Evolutionary conservation across 805 yeast genomes (phyloP), one percentile per base, ranked within the genome.

Genomic region (Ogataea angusta): DNA sequence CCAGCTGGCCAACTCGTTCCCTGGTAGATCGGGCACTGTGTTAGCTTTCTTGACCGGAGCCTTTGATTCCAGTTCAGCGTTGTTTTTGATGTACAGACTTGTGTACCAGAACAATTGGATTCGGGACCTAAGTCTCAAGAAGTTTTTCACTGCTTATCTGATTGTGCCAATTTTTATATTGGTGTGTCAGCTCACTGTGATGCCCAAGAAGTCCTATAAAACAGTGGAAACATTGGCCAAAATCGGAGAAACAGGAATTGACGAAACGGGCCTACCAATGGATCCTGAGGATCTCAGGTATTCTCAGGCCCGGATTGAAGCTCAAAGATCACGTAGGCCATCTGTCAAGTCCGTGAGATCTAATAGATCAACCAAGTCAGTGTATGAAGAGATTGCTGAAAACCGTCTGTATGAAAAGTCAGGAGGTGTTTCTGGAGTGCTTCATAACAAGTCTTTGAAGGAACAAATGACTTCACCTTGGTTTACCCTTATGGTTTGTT

Each of bases 31-130:
- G 4, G 96, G 96, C 0, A 72, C 85, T 33, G 71, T 89, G 15
- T 65, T 89, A 49, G 95, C 96, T 0, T 63, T 87, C 13, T 65
- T 90, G 36, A 87, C 96, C 0, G 97, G 97, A n/a, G 89, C 96
- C 0, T 89, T 90, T 57, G 97, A 91, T 62, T 74, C 95, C 0
- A 85, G 95, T 2, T 80, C 95, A n/a, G 96, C 95, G 0, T 72
- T 90, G 34, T 90, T 90, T 57, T 68, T 88, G 51, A 52, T 76
- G 9, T 91, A 89, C 66, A 68, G 95, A 52, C 45, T 88, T 13
- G 54, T 75, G 10, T 89, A 85, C 62, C 79, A 76, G 47, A 45
- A 69, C 45, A 35, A 52, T 17, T 60, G 62, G 38, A 44, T 68
- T 36, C 38, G 57, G 12, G 46, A 62, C 24, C 51, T 83, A 17